Evolutionary conservation across 441 rosid species (phyloP).

Genomic region (Adansonia gregorii): DNA sequence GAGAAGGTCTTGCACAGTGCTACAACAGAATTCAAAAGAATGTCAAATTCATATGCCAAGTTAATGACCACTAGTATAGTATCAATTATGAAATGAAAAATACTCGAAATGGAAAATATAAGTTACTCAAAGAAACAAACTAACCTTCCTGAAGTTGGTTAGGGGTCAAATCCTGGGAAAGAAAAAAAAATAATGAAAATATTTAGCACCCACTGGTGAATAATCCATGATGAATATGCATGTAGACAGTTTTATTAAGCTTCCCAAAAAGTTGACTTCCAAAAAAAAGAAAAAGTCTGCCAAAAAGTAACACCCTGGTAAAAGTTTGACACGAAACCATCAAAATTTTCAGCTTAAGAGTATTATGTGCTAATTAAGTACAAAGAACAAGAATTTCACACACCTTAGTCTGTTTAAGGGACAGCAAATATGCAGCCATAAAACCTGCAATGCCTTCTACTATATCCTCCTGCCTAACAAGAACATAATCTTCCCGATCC

Average conservation of each 20-base stretch:
- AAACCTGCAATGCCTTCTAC: slow-evolving; percentile 89
- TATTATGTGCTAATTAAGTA: neutral
- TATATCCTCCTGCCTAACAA: slow-evolving; percentile 92
- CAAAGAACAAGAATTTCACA: slow-evolving; percentile 16
- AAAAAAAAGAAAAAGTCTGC: no score
- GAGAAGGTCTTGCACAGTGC: slow-evolving; percentile 90
- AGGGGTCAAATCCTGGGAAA: slow-evolving; percentile 73
- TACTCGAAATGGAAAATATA: neutral
- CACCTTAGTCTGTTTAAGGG: slow-evolving; percentile 92
- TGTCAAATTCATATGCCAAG: slow-evolving; percentile 27
- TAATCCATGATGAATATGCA: slow-evolving; percentile 15
- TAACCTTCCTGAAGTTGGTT: slow-evolving; percentile 90
- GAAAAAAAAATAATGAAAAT: slow-evolving; percentile 5
- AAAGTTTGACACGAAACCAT: neutral
- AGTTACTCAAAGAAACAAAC: slow-evolving; percentile 21
- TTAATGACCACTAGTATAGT: neutral
- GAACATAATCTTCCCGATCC: slow-evolving; percentile 73
- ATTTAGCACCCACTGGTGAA: slow-evolving; percentile 8
- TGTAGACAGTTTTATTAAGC: neutral
- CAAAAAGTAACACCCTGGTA: no score
- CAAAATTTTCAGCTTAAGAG: neutral
- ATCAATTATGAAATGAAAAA: slow-evolving; percentile 7
- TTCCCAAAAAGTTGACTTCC: neutral
- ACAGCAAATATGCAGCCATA: slow-evolving; percentile 84
- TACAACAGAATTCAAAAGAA: slow-evolving; percentile 39